Evolutionary conservation across 78 protist genomes (phyloP).

Genomic region (Ministeria vibrans): DNA sequence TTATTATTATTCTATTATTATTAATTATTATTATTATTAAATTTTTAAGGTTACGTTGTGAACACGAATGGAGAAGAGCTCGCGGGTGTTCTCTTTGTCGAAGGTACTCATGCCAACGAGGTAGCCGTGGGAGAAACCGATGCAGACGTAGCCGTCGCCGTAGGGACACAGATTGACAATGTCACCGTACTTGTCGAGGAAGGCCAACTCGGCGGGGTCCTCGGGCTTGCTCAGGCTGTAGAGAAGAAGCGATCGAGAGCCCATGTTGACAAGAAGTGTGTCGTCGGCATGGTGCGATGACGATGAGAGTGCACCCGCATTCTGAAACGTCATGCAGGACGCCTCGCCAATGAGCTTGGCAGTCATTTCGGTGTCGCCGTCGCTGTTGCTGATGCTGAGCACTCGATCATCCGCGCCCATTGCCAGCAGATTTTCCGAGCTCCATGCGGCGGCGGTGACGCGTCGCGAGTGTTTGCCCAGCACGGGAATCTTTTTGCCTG

Average conservation of each 20-base stretch:
- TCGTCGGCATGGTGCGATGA: background rate
- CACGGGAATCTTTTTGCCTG: background rate
- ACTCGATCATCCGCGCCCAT: conserved; percentile 43
- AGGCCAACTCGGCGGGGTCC: conserved; percentile 42
- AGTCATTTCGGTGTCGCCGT: conserved; percentile 17
- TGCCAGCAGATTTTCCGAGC: conserved; percentile 21
- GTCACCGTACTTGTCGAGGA: conserved; percentile 49
- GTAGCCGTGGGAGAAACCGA: conserved; percentile 49
- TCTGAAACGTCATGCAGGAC: background rate
- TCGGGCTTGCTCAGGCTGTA: background rate
- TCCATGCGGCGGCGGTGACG: conserved; percentile 66
- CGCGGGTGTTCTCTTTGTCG: conserved; percentile 36
- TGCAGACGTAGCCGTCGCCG: conserved; percentile 45
- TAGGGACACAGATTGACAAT: conserved; percentile 35
- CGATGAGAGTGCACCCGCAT: no score
- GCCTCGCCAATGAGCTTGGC: background rate
- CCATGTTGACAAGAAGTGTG: background rate
- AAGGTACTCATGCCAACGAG: conserved; percentile 31
- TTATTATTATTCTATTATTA: no score
- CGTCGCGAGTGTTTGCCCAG: conserved; percentile 34
- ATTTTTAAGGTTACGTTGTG: no score
- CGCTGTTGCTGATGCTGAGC: conserved; percentile 12
- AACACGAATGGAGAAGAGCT: conserved; percentile 1
- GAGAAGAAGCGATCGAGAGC: background rate
- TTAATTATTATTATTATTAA: no score